Percentiles rank a stretch among this genome's conserved stretches.
phyloP scores from a whole-genome alignment of 257 asterid genomes.

The Penstemon barbatus region DNA sequence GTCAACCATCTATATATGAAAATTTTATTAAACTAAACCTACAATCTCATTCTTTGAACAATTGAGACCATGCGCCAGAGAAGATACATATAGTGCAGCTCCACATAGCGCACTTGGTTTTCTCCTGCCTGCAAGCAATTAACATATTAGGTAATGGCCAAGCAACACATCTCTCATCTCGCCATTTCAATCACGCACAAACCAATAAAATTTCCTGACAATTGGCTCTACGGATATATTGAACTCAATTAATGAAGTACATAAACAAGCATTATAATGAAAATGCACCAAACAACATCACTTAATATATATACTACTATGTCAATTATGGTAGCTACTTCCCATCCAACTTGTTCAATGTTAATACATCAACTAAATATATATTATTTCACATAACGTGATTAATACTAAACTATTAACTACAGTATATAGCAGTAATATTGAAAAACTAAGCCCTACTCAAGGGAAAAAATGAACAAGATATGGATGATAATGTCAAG shows the following conservation, averaged over 20 bases:
- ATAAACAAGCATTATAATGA: background rate
- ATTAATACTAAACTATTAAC: background rate
- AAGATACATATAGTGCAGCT: constrained; percentile 82
- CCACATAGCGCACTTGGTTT: constrained; percentile 93
- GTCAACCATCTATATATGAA: constrained; percentile 14
- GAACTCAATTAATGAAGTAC: constrained; percentile 27
- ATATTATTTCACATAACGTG: background rate
- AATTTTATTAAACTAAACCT: constrained; percentile 36
- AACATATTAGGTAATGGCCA: constrained; percentile 14
- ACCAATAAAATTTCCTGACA: constrained; percentile 48
- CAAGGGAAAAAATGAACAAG: background rate
- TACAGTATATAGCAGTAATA: background rate
- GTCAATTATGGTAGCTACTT: background rate
- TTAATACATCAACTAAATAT: background rate
- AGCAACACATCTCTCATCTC: constrained; percentile 2
- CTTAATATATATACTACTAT: constrained; percentile 3
- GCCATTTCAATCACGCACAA: constrained; percentile 11
- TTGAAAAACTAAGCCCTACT: background rate
- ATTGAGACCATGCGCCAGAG: constrained; percentile 66
- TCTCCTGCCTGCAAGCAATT: constrained; percentile 73
- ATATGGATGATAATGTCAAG: constrained; percentile 1
- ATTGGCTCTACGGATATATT: constrained; percentile 48
- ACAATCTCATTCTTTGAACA: constrained; percentile 74
- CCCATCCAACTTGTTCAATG: constrained; percentile 11
- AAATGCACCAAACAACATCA: constrained; percentile 8